These are phyloP conservation scores for Trypanosoma mega DNA, from an alignment of 208 protist genomes.

Conservation along the genomic window DNA sequence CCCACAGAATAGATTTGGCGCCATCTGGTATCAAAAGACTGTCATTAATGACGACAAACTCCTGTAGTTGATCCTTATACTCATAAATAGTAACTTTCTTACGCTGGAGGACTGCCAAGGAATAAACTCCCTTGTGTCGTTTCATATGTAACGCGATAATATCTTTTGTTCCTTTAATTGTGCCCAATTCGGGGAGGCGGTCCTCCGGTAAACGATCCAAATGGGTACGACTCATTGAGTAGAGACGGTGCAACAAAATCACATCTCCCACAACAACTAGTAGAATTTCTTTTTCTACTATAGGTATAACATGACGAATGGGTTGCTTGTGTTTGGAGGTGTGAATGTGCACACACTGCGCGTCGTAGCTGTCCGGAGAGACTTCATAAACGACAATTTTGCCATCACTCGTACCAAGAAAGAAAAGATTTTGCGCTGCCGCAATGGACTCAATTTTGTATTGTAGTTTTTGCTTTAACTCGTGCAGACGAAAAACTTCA, in stretches of 20 bases:
- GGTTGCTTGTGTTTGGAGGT: constrained; percentile 29
- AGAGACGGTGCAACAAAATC: constrained; percentile 28
- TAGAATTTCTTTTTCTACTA: constrained; percentile 28
- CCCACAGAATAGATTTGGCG: constrained; percentile 46
- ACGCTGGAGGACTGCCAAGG: constrained; percentile 56
- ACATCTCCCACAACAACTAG: constrained; percentile 23
- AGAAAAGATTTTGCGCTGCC: constrained; percentile 34
- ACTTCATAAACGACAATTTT: constrained; percentile 51
- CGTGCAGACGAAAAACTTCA: constrained; percentile 26
- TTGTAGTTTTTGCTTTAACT: constrained; percentile 24
- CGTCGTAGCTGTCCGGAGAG: constrained; percentile 8
- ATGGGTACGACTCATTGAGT: constrained; percentile 8
- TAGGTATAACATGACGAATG: constrained; percentile 36
- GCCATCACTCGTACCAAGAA: constrained; percentile 61
- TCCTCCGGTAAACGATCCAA: constrained; percentile 30
- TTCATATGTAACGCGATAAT: constrained; percentile 42
- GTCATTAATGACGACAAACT: constrained; percentile 28
- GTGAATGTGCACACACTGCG: constrained; percentile 30
- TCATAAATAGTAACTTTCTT: constrained; percentile 59
- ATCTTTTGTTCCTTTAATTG: constrained; percentile 33
- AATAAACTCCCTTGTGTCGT: constrained; percentile 35
- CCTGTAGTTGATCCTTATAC: constrained; percentile 21
- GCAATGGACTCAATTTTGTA: constrained; percentile 48
- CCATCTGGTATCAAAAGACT: constrained; percentile 48
- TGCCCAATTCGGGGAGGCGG: constrained; percentile 18